phyloP scores from a whole-genome alignment of 768 basidiomycete species.

The Russula brevipes region DNA sequence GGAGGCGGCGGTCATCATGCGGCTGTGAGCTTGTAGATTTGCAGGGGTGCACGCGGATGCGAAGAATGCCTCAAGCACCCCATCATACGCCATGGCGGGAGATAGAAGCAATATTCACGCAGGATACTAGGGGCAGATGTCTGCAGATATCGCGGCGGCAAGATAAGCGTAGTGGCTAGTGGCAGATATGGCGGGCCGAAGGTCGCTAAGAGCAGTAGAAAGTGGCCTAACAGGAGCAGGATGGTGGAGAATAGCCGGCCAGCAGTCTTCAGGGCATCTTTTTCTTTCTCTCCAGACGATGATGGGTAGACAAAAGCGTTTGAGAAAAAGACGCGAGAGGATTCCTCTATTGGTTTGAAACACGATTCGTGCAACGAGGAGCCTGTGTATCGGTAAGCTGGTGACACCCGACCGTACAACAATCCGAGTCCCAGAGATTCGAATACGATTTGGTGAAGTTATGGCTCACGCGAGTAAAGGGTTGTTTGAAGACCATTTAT shows the following conservation, averaged over 20 bases:
- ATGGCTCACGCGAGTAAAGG: too few species aligned
- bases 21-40: constrained; percentile 67
- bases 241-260: constrained; percentile 42
- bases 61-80: constrained; percentile 87
- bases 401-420: background rate
- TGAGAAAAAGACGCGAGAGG: constrained; percentile 84
- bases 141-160: constrained; percentile 61
- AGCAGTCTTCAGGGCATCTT: constrained; percentile 33
- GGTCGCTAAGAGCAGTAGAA: constrained; percentile 63
- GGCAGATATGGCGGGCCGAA: constrained; percentile 77
- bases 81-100: constrained; percentile 90
- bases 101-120: constrained; percentile 76
- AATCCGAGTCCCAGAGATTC: background rate
- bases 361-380: constrained; percentile 88
- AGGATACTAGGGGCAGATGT: constrained; percentile 82
- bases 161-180: constrained; percentile 58
- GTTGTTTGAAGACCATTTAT: too few species aligned
- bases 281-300: background rate
- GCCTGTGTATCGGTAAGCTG: constrained; percentile 42
- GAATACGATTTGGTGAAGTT: too few species aligned
- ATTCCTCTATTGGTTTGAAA: constrained; percentile 96
- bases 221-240: constrained; percentile 61
- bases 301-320: constrained; percentile 36
- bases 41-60: constrained; percentile 64
- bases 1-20: constrained; percentile 82